Percentiles rank a stretch among this genome's conserved stretches.
phyloP scores from a whole-genome alignment of 495 filamentous ascomycete species.

The Lindgomyces ingoldianus region DNA sequence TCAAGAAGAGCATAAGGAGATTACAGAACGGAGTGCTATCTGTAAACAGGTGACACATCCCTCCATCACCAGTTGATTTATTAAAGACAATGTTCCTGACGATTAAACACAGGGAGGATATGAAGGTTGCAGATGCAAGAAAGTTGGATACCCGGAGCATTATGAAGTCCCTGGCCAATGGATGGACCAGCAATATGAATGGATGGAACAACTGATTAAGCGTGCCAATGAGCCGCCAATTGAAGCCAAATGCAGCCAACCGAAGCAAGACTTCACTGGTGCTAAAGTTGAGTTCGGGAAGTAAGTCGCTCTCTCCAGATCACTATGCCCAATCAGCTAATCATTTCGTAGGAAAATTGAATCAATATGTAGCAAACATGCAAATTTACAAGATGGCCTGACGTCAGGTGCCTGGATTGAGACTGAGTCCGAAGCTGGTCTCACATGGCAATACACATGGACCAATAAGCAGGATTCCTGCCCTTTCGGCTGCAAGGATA shows the following conservation, averaged over 20 bases:
- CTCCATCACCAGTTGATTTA: too few relatives aligned
- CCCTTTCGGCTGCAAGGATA: neutral
- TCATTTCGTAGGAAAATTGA: neutral
- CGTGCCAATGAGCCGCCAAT: neutral
- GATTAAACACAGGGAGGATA: neutral
- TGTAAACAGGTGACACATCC: too few relatives aligned
- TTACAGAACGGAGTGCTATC: neutral
- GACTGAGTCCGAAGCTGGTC: neutral
- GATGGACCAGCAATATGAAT: slow-evolving; percentile 3
- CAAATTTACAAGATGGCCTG: neutral
- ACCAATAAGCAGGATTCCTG: too few relatives aligned
- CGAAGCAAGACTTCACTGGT: too few relatives aligned
- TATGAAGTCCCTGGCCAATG: neutral
- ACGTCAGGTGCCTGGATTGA: neutral
- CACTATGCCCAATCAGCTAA: too few relatives aligned
- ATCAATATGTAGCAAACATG: neutral
- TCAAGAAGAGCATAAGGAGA: neutral
- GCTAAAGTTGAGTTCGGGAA: too few relatives aligned
- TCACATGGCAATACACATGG: neutral
- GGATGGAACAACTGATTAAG: slow-evolving; percentile 2
- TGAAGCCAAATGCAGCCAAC: neutral
- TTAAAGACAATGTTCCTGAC: too few relatives aligned
- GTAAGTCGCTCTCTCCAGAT: too few relatives aligned
- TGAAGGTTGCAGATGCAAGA: neutral
- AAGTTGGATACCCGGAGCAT: neutral